Evolutionary conservation across 2,329 filamentous ascomycete species (phyloP), one percentile per base, ranked within the genome.

Genomic region (Phoma sp.): DNA sequence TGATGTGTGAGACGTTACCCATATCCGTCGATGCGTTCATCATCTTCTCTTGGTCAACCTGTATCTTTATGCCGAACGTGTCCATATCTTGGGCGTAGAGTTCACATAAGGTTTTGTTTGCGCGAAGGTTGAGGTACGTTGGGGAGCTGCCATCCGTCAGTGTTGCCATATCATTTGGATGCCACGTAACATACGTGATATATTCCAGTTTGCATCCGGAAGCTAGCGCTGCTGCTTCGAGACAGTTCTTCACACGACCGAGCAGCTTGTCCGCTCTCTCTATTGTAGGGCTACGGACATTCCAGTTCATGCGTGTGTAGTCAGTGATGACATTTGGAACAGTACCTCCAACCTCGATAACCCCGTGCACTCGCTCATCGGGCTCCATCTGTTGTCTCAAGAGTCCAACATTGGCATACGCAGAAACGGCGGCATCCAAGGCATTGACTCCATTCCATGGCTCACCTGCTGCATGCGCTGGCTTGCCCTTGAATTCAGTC

Each of bases 51-150:
- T 76, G 69, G 15, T 72, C 69, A n/a, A 62, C 35, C n/a, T 76
- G 55, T 13, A 80, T 68, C 9, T 74, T 75, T 33, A 74, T 72
- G 10, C 73, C 77, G 1, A 77, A 65, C 0, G 58, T 51, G 2
- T 66, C 69, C 81, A 83, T 84, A 39, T 79, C 76, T 5, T 75
- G 62, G 13, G 74, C 71, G 49, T 81, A 84, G 2, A 66, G 61
- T 40, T 74, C 72, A 62, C 80, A 81, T 0, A 84, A 68, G 0
- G 77, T 72, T 6, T 75, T 68, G 52, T 82, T 84, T 6, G 76
- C 66, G 21, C 77, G 74, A 17, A 84, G 68, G 51, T 83, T 78
- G 12, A 74, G 75, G 46, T 83, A 84, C 1, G 74, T 71, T 4
- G 71, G 72, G 4, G 70, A 58, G 6, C 74, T 76, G n/a, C 13